phyloP scores from a whole-genome alignment of 169 alveolate species.

The Plasmodium chabaudi region DNA sequence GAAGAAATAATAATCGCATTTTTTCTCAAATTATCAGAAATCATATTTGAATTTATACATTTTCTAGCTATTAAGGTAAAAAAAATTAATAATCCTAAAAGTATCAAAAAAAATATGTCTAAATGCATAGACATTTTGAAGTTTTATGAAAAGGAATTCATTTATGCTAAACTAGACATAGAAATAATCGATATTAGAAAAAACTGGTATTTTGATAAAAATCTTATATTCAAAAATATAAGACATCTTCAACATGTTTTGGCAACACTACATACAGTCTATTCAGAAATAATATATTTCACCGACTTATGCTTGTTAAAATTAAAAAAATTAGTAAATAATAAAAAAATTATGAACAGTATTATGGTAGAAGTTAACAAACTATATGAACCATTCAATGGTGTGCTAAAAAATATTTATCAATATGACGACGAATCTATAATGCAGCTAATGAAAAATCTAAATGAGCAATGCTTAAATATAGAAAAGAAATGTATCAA shows the following conservation, averaged over 20 bases:
- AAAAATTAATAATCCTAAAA: slow-evolving; percentile 57
- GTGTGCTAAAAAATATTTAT: slow-evolving; percentile 58
- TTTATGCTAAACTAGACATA: slow-evolving; percentile 69
- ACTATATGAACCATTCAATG: slow-evolving; percentile 69
- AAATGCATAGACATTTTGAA: slow-evolving; percentile 69
- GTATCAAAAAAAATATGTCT: slow-evolving; percentile 44
- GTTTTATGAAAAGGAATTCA: slow-evolving; percentile 73
- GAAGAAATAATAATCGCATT: slow-evolving; percentile 70
- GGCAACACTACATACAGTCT: slow-evolving; percentile 66
- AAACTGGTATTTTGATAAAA: slow-evolving; percentile 75
- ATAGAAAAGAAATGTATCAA: slow-evolving; percentile 71
- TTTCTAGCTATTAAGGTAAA: slow-evolving; percentile 62
- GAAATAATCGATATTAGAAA: slow-evolving; percentile 70
- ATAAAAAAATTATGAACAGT: slow-evolving; percentile 59
- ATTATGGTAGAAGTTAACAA: slow-evolving; percentile 62
- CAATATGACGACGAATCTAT: slow-evolving; percentile 70
- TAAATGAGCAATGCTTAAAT: slow-evolving; percentile 65
- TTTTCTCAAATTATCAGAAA: slow-evolving; percentile 49
- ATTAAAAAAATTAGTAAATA: slow-evolving; percentile 68
- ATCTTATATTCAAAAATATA: slow-evolving; percentile 57
- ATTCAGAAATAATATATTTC: slow-evolving; percentile 75
- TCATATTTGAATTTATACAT: slow-evolving; percentile 64
- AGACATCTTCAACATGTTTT: slow-evolving; percentile 61
- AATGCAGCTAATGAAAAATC: slow-evolving; percentile 61
- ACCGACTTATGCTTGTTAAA: slow-evolving; percentile 73